These are phyloP conservation scores for Terana coerulea DNA, from an alignment of 768 basidiomycete species.

Conservation along the genomic window DNA sequence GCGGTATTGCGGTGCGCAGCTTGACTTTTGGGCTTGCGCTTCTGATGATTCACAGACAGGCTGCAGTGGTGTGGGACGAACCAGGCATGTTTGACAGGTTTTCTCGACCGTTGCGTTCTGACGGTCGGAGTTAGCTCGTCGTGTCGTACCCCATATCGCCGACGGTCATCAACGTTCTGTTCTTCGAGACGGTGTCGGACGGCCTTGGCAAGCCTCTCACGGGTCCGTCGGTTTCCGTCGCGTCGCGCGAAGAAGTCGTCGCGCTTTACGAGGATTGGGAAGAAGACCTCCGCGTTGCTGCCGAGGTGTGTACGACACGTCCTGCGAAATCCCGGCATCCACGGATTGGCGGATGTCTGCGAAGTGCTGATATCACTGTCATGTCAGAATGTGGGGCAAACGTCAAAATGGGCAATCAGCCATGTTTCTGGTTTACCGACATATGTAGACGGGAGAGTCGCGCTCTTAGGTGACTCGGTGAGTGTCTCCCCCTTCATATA, in stretches of 20 bases:
- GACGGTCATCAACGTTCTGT: neutral
- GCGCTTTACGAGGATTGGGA: constrained; percentile 20
- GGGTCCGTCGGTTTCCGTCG: neutral
- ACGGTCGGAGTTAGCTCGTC: neutral
- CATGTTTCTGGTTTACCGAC: constrained; percentile 17
- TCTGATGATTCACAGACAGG: neutral
- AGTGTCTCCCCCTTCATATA: neutral
- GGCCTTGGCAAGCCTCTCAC: neutral
- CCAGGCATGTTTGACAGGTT: neutral
- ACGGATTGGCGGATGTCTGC: neutral
- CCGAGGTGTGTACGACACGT: neutral
- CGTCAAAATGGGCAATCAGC: constrained; percentile 21
- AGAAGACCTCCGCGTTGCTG: neutral
- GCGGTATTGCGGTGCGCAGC: neutral
- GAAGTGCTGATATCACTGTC: neutral
- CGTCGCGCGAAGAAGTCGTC: constrained; percentile 27
- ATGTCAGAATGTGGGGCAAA: neutral
- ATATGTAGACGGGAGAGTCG: constrained; percentile 42
- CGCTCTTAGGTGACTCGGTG: constrained; percentile 39
- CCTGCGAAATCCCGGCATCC: neutral
- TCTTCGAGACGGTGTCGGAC: neutral
- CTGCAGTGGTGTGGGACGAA: neutral
- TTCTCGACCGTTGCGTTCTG: neutral
- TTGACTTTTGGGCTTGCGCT: neutral
- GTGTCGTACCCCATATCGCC: neutral